Evolutionary conservation across 768 basidiomycete genomes (phyloP).

Genomic region (Trametes cinnabarina): DNA sequence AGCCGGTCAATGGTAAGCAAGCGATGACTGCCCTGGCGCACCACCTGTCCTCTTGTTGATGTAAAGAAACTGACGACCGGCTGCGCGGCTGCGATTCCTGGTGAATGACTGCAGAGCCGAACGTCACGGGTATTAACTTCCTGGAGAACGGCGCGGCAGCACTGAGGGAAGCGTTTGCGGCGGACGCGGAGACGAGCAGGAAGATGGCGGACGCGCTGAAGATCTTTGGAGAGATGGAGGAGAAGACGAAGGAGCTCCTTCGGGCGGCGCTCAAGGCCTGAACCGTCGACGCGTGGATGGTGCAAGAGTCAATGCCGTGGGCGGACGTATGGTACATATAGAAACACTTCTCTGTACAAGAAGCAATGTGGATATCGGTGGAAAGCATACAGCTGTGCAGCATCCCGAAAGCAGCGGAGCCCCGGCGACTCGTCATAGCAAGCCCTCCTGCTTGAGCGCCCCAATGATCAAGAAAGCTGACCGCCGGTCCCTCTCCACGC

Average conservation of each 20-base stretch:
- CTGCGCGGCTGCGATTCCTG: background rate
- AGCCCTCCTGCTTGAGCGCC: conserved; percentile 68
- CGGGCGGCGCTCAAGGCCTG: conserved; percentile 18
- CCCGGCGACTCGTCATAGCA: conserved; percentile 41
- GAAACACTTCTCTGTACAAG: too few relatives aligned
- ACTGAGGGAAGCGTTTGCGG: conserved; percentile 36
- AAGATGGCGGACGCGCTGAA: conserved; percentile 45
- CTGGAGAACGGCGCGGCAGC: conserved; percentile 35
- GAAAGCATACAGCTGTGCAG: too few relatives aligned
- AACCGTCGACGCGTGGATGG: background rate
- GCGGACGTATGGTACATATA: background rate
- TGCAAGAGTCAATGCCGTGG: background rate
- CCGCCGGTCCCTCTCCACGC: conserved; percentile 73
- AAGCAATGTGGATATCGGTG: too few relatives aligned
- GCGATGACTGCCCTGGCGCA: background rate
- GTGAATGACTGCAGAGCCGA: background rate
- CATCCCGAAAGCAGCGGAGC: too few relatives aligned
- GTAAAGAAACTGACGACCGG: too few relatives aligned
- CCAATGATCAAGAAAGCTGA: conserved; percentile 81
- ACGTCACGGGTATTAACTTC: conserved; percentile 30
- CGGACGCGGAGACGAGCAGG: conserved; percentile 39
- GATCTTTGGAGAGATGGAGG: conserved; percentile 45
- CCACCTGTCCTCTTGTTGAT: too few relatives aligned
- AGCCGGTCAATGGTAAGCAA: background rate
- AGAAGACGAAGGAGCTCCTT: conserved; percentile 36